Evolutionary conservation across 2,329 filamentous ascomycete genomes (phyloP).

Genomic region (Aquanectria penicillioides): DNA sequence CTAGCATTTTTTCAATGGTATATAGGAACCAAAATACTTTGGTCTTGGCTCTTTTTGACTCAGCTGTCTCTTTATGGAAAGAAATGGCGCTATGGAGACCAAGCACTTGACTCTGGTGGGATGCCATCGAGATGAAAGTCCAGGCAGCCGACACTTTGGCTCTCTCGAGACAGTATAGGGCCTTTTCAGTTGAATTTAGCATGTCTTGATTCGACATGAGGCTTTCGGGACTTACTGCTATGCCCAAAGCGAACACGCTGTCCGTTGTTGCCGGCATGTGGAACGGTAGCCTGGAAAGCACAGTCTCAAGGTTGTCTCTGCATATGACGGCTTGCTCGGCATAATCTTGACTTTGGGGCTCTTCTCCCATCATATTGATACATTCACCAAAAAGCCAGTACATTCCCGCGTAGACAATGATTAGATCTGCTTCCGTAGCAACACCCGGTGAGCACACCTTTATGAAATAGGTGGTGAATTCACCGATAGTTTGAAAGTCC

Average conservation of each 20-base stretch:
- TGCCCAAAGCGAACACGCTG: conserved; percentile 24
- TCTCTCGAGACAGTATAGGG: conserved; percentile 31
- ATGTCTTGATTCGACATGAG: too few relatives aligned
- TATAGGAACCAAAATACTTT: conserved; percentile 42
- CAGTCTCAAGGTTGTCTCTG: conserved; percentile 34
- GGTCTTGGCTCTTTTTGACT: conserved; percentile 18
- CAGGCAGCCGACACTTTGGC: conserved; percentile 34
- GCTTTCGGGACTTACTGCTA: conserved; percentile 28
- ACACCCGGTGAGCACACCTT: conserved; percentile 33
- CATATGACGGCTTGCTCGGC: conserved; percentile 25
- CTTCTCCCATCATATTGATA: conserved; percentile 17
- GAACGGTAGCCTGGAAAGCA: conserved; percentile 32
- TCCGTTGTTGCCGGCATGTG: conserved; percentile 30
- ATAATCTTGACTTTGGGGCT: conserved; percentile 20
- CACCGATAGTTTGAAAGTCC: conserved; percentile 21
- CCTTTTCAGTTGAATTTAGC: background rate
- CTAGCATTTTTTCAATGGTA: conserved; percentile 36
- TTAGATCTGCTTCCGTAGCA: conserved; percentile 28
- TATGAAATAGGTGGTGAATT: conserved; percentile 34
- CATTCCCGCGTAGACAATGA: conserved; percentile 32
- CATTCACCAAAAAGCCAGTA: conserved; percentile 37
- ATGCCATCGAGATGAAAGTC: conserved; percentile 33
- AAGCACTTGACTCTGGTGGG: conserved; percentile 31
- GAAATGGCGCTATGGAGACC: conserved; percentile 33
- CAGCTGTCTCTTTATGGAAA: conserved; percentile 14